Conservation (phyloP, 257 asterid species). For the Prunella vulgaris region DNA sequence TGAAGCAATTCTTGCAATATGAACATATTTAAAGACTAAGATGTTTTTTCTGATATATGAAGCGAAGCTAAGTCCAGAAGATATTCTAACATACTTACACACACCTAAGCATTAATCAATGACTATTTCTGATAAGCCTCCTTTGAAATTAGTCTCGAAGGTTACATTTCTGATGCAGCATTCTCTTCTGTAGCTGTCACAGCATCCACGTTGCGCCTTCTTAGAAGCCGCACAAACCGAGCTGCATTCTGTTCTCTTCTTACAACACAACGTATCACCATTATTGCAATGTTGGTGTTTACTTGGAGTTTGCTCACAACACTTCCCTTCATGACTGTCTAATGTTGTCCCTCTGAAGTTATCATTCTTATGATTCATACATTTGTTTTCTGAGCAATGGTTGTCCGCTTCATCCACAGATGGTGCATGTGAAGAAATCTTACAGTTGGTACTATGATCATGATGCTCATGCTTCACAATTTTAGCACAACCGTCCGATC, state of each 20-base stretch:
- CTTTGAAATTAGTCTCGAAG: slow-evolving; percentile 23
- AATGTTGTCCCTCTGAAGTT: slow-evolving; percentile 1
- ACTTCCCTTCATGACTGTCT: slow-evolving; percentile 9
- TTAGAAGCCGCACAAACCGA: slow-evolving; percentile 2
- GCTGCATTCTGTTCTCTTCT: background rate
- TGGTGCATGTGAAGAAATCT: background rate
- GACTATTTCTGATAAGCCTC: slow-evolving; percentile 52
- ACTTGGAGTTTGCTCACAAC: slow-evolving; percentile 22
- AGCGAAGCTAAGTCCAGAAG: background rate
- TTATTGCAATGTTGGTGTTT: background rate
- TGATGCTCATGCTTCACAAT: background rate
- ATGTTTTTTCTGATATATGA: background rate
- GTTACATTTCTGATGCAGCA: slow-evolving; percentile 39
- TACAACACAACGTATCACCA: background rate
- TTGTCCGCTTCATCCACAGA: background rate
- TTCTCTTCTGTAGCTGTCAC: slow-evolving; percentile 44
- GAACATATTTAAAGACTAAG: background rate
- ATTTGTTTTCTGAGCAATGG: background rate
- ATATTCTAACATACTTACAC: background rate
- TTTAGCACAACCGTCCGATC: background rate
- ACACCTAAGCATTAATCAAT: slow-evolving; percentile 25
- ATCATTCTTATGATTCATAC: no score
- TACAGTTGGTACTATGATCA: background rate
- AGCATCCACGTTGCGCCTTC: slow-evolving; percentile 38
- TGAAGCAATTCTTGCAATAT: background rate